Evolutionary conservation across 1,284 basidiomycete species (phyloP).

Genomic region (Marasmius oreades): DNA sequence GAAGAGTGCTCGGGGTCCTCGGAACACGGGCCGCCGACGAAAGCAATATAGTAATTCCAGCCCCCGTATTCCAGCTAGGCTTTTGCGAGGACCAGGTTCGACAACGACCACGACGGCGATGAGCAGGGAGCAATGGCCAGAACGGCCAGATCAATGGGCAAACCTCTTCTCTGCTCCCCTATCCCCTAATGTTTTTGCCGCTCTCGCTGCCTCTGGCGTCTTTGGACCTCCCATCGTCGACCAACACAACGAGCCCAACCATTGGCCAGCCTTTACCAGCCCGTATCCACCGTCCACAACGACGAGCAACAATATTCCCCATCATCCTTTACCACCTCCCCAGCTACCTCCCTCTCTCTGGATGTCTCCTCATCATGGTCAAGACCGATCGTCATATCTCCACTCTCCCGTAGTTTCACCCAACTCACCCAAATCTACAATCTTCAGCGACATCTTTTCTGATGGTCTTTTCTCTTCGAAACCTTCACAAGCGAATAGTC

Average conservation of each 20-base stretch:
- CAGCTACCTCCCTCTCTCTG: constrained; percentile 68
- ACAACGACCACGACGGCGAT: neutral
- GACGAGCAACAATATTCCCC: constrained; percentile 18
- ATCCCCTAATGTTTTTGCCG: constrained; percentile 54
- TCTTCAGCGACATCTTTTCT: constrained; percentile 69
- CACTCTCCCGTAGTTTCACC: constrained; percentile 28
- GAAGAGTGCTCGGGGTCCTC: constrained; percentile 13
- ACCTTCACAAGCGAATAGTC: constrained; percentile 40
- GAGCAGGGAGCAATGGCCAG: neutral
- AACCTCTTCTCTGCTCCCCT: constrained; percentile 55
- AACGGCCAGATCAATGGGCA: constrained; percentile 43
- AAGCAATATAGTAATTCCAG: neutral
- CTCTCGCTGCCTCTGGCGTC: constrained; percentile 56
- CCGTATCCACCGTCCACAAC: constrained; percentile 17
- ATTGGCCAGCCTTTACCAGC: constrained; percentile 25
- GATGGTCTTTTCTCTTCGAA: constrained; percentile 58
- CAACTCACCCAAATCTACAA: constrained; percentile 42
- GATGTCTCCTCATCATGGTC: constrained; percentile 61
- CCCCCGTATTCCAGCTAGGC: neutral
- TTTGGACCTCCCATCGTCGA: constrained; percentile 28
- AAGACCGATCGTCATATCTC: constrained; percentile 24
- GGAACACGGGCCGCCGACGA: neutral
- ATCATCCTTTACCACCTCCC: constrained; percentile 24
- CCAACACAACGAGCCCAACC: constrained; percentile 16
- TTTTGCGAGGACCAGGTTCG: neutral